Base-by-base conservation (phyloP, 106 monocot genomes). In the Dactylorhiza incarnata region DNA sequence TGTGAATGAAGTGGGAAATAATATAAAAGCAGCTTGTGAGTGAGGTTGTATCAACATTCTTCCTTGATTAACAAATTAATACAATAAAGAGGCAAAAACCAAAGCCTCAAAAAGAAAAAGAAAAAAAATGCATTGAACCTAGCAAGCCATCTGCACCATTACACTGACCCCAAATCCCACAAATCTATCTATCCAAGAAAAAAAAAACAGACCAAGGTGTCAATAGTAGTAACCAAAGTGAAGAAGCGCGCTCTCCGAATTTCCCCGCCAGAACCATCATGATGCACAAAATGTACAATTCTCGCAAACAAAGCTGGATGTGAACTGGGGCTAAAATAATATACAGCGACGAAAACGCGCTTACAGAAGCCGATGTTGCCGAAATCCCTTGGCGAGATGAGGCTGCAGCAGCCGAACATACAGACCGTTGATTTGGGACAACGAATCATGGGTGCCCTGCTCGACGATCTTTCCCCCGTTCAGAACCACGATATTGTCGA, bases 401-500 rank as follows among this genome's bases (percentile, higher is more conserved):
- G 99, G 99, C 79, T 99, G 99, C 99, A 99, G 94, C 73, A 99
- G 77, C 78, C 92, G 85, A 24, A 92, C 89, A 83, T 99, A 99
- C 23, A 99, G 82, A 5, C 99, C 94, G 46, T 94, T 99, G 91
- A 77, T 86, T 53, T 94, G 92, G 66, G 85, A 77, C 73, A 99
- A 71, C 43, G 94, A 75, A 61, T 99, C 99, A 71, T 99, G 99
- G 14, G 83, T 88, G 0, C 99, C 99, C 78, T 94, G 91, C 78
- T 99, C 99, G 20, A 99, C 91, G 46, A 99, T 99, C 74, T 77
- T 86, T n/a, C 99, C 99, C 19, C 90, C 86, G 74, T 99, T 99
- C 20, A 99, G 81, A 52, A 99, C 99, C 46, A 99, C 99, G 51
- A 99, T 90, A 76, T 90, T 88, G 73, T 99, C 99, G 44, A 99